Evolutionary conservation across 306 rosid species (phyloP), one percentile per base, ranked within the genome.

Genomic region (Fragaria iinumae): DNA sequence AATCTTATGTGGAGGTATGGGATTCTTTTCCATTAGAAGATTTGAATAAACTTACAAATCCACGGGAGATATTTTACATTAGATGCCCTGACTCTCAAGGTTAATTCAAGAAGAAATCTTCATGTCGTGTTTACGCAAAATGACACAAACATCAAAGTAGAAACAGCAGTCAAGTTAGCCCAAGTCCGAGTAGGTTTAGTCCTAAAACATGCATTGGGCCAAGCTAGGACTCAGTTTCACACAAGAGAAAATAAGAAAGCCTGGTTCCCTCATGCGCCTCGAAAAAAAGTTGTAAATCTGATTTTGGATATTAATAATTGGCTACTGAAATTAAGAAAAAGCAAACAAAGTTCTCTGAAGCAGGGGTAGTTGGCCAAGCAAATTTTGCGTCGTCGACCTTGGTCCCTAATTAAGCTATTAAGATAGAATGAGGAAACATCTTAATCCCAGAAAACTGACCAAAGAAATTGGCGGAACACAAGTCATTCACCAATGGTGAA

Each of bases 381-480:
- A 27, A 62, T 27, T 29, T 57, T 57, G 34, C 65, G 39, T 23
- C 16, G 34, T 56, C 32, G 17, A 23, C 16, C 64, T 25, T 62
- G 41, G 20, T 62, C 67, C 39, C 20, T 62, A 13, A 11, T 55
- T 55, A 55, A 20, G 67, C 39, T 62, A 62, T 5, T 53, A 72
- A 76, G 77, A 87, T 65, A 82, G 72, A 44, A 53, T 53, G 49
- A 55, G 60, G 25, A 20, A 72, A 45, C 67, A 25, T 72, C 70
- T 80, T 79, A 73, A 79, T 75, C 78, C 63, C 79, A 75, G 76
- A 55, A 44, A 55, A 12, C 73, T 79, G 80, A 86, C 67, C 86
- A 80, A 73, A 89, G 89, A 89, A 76, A 76, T 87, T 81, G 83
- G 77, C 87, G 95, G 89, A 81, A 81, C 65, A 55, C 55, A 41